Evolutionary conservation across 306 rosid genomes (phyloP).

Genomic region (Acacia melanoxylon): DNA sequence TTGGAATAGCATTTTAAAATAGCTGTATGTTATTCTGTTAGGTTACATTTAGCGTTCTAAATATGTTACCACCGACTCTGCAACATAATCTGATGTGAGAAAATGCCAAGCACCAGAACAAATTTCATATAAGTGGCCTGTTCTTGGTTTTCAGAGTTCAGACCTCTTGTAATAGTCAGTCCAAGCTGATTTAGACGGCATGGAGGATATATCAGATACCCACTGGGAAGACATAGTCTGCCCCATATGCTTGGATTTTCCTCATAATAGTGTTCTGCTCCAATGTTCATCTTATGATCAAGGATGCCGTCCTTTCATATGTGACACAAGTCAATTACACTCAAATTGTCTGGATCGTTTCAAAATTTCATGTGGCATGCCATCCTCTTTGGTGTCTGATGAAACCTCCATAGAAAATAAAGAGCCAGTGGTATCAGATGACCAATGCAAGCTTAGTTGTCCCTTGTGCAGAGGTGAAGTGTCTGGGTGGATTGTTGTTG

Average conservation of each 20-base stretch:
- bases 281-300: conserved; percentile 80
- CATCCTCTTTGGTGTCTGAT: conserved; percentile 51
- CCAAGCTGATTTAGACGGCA: not conserved
- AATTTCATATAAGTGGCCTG: conserved; percentile 1
- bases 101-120: conserved; percentile 10
- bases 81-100: conserved; percentile 16
- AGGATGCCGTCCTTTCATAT: conserved; percentile 88
- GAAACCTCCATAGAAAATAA: conserved; percentile 32
- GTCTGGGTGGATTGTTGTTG: conserved; percentile 77
- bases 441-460: conserved; percentile 57
- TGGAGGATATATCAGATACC: conserved; percentile 51
- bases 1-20: not conserved
- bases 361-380: conserved; percentile 62
- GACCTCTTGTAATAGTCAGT: conserved; percentile 9
- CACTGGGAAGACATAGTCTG: conserved; percentile 78
- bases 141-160: conserved; percentile 12
- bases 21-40: conserved; percentile 1
- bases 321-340: conserved; percentile 84
- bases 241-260: conserved; percentile 94
- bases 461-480: conserved; percentile 96
- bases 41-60: conserved; percentile 3
- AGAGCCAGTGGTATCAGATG: conserved; percentile 51
- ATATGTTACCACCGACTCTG: conserved; percentile 7
- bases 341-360: conserved; percentile 94
- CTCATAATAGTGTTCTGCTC: conserved; percentile 87